Percentiles rank a stretch among this genome's conserved stretches.
Evolutionary conservation across 2,329 filamentous ascomycete genomes (phyloP).

Genomic region (Diaporthe destruens): DNA sequence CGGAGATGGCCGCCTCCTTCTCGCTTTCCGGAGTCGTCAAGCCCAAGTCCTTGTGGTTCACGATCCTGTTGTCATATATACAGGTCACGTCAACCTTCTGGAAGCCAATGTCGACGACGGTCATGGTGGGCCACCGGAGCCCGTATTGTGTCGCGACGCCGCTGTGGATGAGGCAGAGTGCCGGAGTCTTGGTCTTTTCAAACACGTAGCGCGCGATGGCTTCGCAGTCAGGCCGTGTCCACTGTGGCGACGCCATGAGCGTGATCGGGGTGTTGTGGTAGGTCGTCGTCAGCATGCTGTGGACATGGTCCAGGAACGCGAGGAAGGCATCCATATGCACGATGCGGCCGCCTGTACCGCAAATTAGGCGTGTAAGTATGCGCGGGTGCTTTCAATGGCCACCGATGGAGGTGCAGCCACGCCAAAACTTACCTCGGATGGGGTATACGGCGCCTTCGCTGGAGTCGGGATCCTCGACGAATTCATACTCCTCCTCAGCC

Average conservation of each 20-base stretch:
- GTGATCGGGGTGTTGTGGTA: constrained; percentile 97
- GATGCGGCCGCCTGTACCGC: constrained; percentile 77
- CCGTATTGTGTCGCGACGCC: constrained; percentile 90
- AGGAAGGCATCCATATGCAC: constrained; percentile 94
- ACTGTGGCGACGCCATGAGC: constrained; percentile 88
- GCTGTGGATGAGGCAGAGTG: constrained; percentile 90
- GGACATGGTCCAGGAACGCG: constrained; percentile 91
- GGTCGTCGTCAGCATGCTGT: constrained; percentile 87
- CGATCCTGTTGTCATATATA: constrained; percentile 83
- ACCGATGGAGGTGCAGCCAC: constrained; percentile 41
- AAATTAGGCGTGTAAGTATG: neutral
- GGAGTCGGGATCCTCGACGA: constrained; percentile 89
- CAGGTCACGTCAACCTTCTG: constrained; percentile 95
- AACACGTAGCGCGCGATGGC: constrained; percentile 94
- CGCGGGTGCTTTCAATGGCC: neutral
- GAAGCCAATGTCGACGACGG: constrained; percentile 90
- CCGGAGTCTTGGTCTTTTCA: constrained; percentile 95
- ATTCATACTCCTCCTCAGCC: constrained; percentile 73
- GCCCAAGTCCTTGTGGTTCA: constrained; percentile 74
- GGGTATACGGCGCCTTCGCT: constrained; percentile 93
- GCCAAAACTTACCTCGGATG: constrained; percentile 65
- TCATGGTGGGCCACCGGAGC: constrained; percentile 79
- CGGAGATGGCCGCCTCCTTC: constrained; percentile 69
- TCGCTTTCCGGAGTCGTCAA: constrained; percentile 61
- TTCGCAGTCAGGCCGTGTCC: constrained; percentile 90